Evolutionary conservation across 148 eudicot species (phyloP).

Genomic region (Fallopia convolvulus): DNA sequence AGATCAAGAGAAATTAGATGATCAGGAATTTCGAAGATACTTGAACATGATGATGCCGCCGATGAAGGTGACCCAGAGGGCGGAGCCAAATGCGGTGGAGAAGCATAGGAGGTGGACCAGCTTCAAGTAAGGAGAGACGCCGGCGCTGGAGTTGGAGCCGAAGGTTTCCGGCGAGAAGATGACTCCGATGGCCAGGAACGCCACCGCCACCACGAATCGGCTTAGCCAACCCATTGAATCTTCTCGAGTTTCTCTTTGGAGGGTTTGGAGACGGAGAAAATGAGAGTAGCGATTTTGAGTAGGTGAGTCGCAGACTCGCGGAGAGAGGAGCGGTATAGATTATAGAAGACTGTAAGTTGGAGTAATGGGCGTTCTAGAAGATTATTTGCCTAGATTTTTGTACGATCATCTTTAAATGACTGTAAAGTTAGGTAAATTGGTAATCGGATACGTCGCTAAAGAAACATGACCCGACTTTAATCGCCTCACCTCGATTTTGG

Average conservation of each 20-base stretch:
- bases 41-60: slow-evolving; percentile 99
- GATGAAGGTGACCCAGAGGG: slow-evolving; percentile 94
- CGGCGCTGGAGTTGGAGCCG: slow-evolving; percentile 43
- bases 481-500: too few relatives aligned
- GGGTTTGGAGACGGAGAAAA: background rate
- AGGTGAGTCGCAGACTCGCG: background rate
- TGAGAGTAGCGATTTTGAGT: background rate
- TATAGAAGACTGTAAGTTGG: background rate
- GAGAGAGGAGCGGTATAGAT: background rate
- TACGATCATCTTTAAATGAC: background rate
- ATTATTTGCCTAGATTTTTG: background rate
- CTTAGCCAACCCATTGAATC: slow-evolving; percentile 68
- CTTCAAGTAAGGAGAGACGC: slow-evolving; percentile 30
- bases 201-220: slow-evolving; percentile 55
- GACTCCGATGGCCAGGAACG: slow-evolving; percentile 69
- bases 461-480: too few relatives aligned
- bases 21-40: slow-evolving; percentile 17
- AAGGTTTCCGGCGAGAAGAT: slow-evolving; percentile 83
- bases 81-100: slow-evolving; percentile 93
- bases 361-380: background rate
- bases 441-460: too few relatives aligned
- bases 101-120: slow-evolving; percentile 76
- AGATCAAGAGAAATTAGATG: background rate
- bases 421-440: too few relatives aligned
- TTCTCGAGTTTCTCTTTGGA: background rate